phyloP scores from a whole-genome alignment of 768 basidiomycete genomes.

The Gloeophyllum trabeum region DNA sequence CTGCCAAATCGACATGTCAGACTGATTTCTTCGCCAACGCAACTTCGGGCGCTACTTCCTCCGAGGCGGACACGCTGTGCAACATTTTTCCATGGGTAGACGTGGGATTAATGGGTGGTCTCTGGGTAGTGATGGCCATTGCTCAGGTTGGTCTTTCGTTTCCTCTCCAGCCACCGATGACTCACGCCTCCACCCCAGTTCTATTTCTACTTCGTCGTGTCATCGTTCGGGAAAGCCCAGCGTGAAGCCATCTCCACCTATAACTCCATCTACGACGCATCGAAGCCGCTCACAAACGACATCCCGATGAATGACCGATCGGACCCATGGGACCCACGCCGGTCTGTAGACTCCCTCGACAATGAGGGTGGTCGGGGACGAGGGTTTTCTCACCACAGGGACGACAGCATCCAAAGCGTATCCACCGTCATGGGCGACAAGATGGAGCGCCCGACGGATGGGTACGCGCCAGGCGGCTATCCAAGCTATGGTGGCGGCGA shows the following conservation, averaged over 20 bases:
- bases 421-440: conserved; percentile 44
- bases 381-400: conserved; percentile 36
- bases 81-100: conserved; percentile 89
- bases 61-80: conserved; percentile 67
- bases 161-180: conserved; percentile 18
- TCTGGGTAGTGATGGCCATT: conserved; percentile 75
- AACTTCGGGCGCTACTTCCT: conserved; percentile 18
- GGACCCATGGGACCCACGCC: conserved; percentile 62
- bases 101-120: conserved; percentile 80
- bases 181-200: conserved; percentile 25
- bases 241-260: conserved; percentile 75
- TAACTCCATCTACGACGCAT: conserved; percentile 55
- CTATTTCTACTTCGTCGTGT: conserved; percentile 35
- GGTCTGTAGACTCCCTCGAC: conserved; percentile 29
- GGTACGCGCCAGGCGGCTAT: conserved; percentile 22
- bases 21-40: conserved; percentile 38
- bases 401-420: conserved; percentile 41
- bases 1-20: conserved; percentile 60
- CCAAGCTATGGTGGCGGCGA: too few relatives aligned
- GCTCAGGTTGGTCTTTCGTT: conserved; percentile 48
- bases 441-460: conserved; percentile 33
- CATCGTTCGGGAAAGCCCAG: conserved; percentile 64
- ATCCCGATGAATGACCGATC: conserved; percentile 54
- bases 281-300: conserved; percentile 40
- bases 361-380: conserved; percentile 14